These are phyloP conservation scores for Vaccinium macrocarpon DNA, from an alignment of 148 eudicot genomes.

Conservation along the genomic window DNA sequence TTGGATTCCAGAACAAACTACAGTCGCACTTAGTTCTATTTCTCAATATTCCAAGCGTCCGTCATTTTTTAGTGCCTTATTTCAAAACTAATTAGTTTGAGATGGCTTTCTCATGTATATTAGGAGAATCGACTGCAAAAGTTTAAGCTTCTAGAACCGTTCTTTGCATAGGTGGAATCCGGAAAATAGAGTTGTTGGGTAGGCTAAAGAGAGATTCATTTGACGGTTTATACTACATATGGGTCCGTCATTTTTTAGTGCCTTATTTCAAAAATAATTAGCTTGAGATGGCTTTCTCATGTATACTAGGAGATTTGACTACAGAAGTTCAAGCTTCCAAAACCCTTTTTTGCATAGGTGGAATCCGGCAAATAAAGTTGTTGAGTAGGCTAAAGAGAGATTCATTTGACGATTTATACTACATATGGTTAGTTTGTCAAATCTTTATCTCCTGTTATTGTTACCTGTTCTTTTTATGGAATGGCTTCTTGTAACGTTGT, in stretches of 20 bases:
- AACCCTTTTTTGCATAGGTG: slow-evolving; percentile 81
- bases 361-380: slow-evolving; percentile 64
- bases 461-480: background rate
- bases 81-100: background rate
- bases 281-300: slow-evolving; percentile 2
- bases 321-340: slow-evolving; percentile 78
- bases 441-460: background rate
- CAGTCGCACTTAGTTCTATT: background rate
- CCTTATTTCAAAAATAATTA: background rate
- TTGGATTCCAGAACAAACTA: background rate
- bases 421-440: slow-evolving; percentile 57
- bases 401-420: slow-evolving; percentile 61
- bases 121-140: slow-evolving; percentile 60
- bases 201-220: slow-evolving; percentile 72
- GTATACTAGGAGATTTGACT: slow-evolving; percentile 42
- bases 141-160: slow-evolving; percentile 81
- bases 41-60: background rate
- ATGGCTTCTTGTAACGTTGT: background rate
- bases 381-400: slow-evolving; percentile 78
- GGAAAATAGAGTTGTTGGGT: slow-evolving; percentile 75
- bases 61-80: background rate
- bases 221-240: slow-evolving; percentile 65
- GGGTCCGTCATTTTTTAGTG: slow-evolving; percentile 26
- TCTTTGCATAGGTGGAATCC: slow-evolving; percentile 71
- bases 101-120: background rate